Evolutionary conservation across 352 stramenopile genomes (phyloP).

Genomic region (Elongisporangium prolatum): DNA sequence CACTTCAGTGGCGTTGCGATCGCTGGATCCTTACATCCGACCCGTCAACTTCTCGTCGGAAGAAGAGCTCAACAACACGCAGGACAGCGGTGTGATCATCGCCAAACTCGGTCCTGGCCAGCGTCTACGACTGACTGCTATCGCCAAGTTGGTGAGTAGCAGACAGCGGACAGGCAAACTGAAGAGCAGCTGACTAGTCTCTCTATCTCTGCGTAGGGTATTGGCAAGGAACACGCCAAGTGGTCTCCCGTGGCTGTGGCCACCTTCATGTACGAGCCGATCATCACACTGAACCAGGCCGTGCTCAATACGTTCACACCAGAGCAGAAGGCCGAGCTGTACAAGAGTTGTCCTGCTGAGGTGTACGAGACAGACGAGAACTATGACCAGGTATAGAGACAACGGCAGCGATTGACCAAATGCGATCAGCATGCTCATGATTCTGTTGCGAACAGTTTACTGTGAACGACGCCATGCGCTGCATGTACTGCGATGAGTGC

Average conservation of each 20-base stretch:
- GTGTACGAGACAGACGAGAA: slow-evolving; percentile 94
- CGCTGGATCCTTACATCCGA: slow-evolving; percentile 81
- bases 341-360: slow-evolving; percentile 93
- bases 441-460: slow-evolving; percentile 32
- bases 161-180: too few relatives aligned
- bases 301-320: slow-evolving; percentile 91
- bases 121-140: slow-evolving; percentile 92
- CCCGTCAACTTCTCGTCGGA: slow-evolving; percentile 85
- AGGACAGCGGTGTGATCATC: slow-evolving; percentile 95
- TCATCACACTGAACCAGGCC: slow-evolving; percentile 89
- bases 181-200: too few relatives aligned
- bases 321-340: slow-evolving; percentile 94
- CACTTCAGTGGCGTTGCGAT: slow-evolving; percentile 77
- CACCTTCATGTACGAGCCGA: slow-evolving; percentile 92
- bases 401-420: neutral
- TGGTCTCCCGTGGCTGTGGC: slow-evolving; percentile 95
- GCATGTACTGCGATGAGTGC: slow-evolving; percentile 96
- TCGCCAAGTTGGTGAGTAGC: slow-evolving; percentile 82
- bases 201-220: slow-evolving; percentile 84
- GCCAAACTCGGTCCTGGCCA: slow-evolving; percentile 95
- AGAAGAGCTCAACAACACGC: slow-evolving; percentile 91
- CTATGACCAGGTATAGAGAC: slow-evolving; percentile 62
- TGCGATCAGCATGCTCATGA: neutral
- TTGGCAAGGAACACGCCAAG: slow-evolving; percentile 97
- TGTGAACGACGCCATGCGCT: slow-evolving; percentile 65